A percentile compares a stretch with the other conserved stretches of the same genome.
phyloP scores from a whole-genome alignment of 2,329 filamentous ascomycete species.

The Dactylellina leptospora region DNA sequence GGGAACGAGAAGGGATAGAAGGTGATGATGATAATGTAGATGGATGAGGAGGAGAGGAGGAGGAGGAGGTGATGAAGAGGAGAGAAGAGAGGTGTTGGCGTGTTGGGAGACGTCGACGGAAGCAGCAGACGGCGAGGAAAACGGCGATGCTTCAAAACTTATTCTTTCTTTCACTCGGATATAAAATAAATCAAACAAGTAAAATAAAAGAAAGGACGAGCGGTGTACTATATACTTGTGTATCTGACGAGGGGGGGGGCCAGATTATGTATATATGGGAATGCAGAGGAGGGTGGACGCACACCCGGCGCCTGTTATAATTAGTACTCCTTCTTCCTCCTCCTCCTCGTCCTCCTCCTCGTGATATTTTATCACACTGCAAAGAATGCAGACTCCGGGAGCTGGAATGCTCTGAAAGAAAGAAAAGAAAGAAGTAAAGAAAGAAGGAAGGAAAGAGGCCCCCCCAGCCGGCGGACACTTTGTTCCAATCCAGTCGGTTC shows the following conservation, averaged over 20 bases:
- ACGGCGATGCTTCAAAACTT: background rate
- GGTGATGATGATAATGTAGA: too few species aligned
- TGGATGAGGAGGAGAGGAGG: background rate
- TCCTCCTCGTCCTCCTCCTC: too few species aligned
- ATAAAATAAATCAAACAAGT: background rate
- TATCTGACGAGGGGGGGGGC: background rate
- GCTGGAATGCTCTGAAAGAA: background rate
- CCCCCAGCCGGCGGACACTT: conserved; percentile 40
- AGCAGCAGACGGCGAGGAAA: background rate
- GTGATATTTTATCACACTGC: background rate
- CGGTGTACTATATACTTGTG: too few species aligned
- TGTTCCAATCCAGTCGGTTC: conserved; percentile 5
- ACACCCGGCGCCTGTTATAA: conserved; percentile 35
- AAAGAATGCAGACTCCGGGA: background rate
- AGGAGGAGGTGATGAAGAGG: conserved; percentile 4
- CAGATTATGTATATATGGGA: background rate
- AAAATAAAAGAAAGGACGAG: background rate
- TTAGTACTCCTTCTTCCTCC: too few species aligned
- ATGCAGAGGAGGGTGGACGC: background rate
- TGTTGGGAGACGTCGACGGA: conserved; percentile 13
- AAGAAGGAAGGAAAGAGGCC: conserved; percentile 38
- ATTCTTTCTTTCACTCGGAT: background rate
- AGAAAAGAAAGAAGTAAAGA: background rate
- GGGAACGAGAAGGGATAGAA: background rate
- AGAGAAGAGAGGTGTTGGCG: conserved; percentile 4